Evolutionary conservation across 257 asterid genomes (phyloP), one percentile per base, ranked within the genome.

Genomic region (Fraxinus pennsylvanica): DNA sequence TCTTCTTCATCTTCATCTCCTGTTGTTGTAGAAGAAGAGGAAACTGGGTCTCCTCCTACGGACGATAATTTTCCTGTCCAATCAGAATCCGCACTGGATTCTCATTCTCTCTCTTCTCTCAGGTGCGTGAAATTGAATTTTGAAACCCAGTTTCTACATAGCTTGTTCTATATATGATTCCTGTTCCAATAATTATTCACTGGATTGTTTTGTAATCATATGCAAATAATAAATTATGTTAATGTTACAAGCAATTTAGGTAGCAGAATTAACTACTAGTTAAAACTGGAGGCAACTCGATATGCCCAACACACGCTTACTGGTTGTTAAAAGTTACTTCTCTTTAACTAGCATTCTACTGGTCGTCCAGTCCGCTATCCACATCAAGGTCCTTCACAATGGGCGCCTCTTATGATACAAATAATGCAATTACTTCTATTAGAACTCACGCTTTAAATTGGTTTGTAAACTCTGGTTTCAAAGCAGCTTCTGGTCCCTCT

Each of bases 1-100:
- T 85, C 88, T 78, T 86, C 97, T 5, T 74, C 91, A 30, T 85
- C 96, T 30, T 87, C 91, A 63, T 79, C 87, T 73, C 82, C 90
- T 22, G 82, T 77, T 21, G 80, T 82, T 47, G 83, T 73, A 39
- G 90, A 85, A 25, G 83, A 78, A 12, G 82, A 54, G 35, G 86
- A 77, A 38, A 68, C 61, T 73, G 84, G 78, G 50, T 38, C 81
- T 39, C 66, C 82, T 80, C 69, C 84, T 4, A n/a, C 71, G 3
- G 84, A 71, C 17, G 82, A 66, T 25, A 82, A 70, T 10, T 41
- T 80, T 67, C 73, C 81, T 54, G 68, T 76, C 22, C 71, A 74
- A 30, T 66, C 81, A 13, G 71, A 74, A 65, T 38, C 79, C 68
- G 29, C 79, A 10, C 30, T 72, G 50, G 85, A 78, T 32, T 82